phyloP scores from a whole-genome alignment of 2,329 filamentous ascomycete genomes.

The Tolypocladium paradoxum region DNA sequence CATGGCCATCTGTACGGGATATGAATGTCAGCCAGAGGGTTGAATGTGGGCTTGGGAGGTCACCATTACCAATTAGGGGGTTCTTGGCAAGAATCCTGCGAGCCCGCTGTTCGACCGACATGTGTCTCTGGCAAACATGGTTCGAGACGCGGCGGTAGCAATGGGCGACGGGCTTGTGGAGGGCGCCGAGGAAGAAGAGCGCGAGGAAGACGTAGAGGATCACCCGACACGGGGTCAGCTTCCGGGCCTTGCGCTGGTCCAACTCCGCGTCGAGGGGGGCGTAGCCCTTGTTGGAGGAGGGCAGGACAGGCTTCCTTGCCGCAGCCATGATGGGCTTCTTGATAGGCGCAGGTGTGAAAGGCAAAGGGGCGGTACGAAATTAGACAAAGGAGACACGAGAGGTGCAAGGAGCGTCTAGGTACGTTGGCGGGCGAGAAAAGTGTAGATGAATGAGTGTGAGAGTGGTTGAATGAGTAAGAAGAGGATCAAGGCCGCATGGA shows the following conservation, averaged over 20 bases:
- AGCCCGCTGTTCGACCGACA: constrained; percentile 33
- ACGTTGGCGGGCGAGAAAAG: neutral
- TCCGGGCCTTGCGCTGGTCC: constrained; percentile 1
- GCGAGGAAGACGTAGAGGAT: constrained; percentile 13
- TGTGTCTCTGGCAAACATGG: constrained; percentile 15
- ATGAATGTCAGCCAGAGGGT: neutral
- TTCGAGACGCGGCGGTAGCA: constrained; percentile 13
- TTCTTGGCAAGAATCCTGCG: constrained; percentile 32
- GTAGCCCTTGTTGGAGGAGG: constrained; percentile 1
- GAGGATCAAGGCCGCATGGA: neutral
- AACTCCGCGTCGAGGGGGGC: neutral
- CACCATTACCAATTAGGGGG: constrained; percentile 36
- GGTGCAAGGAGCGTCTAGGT: neutral
- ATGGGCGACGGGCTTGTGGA: constrained; percentile 13
- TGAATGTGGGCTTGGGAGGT: neutral
- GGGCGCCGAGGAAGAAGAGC: constrained; percentile 14
- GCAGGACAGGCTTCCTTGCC: neutral
- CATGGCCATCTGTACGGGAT: constrained; percentile 61
- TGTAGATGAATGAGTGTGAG: neutral
- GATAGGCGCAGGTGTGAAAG: neutral
- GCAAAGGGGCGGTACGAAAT: neutral
- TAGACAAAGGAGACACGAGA: neutral
- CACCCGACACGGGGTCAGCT: constrained; percentile 13
- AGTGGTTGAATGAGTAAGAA: neutral
- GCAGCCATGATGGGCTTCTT: neutral